Evolutionary conservation across 106 monocot genomes (phyloP).

Genomic region (Dioscorea dumetorum): DNA sequence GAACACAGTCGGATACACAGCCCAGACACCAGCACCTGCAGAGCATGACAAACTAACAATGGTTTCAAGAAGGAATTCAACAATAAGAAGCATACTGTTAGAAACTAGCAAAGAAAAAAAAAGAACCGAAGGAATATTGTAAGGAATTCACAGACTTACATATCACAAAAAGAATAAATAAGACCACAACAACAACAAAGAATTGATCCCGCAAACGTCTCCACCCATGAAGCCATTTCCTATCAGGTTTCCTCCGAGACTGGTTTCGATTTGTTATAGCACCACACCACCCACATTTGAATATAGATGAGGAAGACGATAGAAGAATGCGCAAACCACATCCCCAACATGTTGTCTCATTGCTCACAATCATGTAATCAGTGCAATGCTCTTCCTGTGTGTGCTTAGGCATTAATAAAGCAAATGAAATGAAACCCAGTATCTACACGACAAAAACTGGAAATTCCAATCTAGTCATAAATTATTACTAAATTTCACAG

Average conservation of each 20-base stretch:
- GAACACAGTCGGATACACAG: conserved; percentile 68
- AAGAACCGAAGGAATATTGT: neutral
- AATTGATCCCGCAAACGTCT: conserved; percentile 48
- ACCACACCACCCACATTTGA: conserved; percentile 97
- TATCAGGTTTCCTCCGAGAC: conserved; percentile 49
- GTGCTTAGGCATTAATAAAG: too few species aligned
- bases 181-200: conserved; percentile 52
- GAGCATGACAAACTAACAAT: too few species aligned
- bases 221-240: conserved; percentile 67
- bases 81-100: neutral
- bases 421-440: too few species aligned
- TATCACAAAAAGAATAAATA: conserved; percentile 83
- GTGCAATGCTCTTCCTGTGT: conserved; percentile 39
- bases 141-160: conserved; percentile 31
- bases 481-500: too few species aligned
- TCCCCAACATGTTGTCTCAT: conserved; percentile 76
- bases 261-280: conserved; percentile 58
- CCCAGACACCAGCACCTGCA: conserved; percentile 91
- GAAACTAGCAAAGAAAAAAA: neutral
- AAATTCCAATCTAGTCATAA: too few species aligned
- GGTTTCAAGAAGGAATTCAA: too few species aligned
- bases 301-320: conserved; percentile 48
- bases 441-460: too few species aligned
- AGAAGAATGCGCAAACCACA: conserved; percentile 79
- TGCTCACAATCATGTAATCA: conserved; percentile 23